Evolutionary conservation across 176 grass and related monocot genomes (phyloP), one percentile per base, ranked within the genome.

Genomic region (Triticum monococcum): DNA sequence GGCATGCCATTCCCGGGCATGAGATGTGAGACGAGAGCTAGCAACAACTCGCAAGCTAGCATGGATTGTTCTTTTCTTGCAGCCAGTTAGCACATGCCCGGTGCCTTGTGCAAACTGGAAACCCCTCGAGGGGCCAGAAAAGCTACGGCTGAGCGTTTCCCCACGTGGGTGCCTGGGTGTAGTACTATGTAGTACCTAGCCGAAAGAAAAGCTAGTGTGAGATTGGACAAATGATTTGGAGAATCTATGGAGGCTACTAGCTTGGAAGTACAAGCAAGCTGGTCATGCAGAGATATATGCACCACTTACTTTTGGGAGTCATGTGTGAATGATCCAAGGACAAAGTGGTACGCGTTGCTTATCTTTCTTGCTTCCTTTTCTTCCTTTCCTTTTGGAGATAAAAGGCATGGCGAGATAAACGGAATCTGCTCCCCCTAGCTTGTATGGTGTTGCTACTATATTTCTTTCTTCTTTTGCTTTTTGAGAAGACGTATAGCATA

Each of bases 91-190:
- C 89, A 79, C 84, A 90, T 83, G 84, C 87, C 36, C 37, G 28
- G 77, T 74, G 80, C 80, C 26, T 54, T 87, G 74, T 22, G 23
- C 78, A 50, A 41, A 91, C 9, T 26, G 43, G 57, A 12, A 64
- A 76, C 30, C 10, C 22, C 66, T 67, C 57, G 1, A 5, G 12
- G 12, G 4, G 14, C 14, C 7, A 14, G 31, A 36, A 64, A 90
- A 90, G 79, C 66, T 59, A 25, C 37, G 89, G 85, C 85, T 9
- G 67, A 7, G 85, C 37, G 68, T 87, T 80, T 18, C 48, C 64
- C 63, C 75, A 91, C 68, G 81, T 87, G 75, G 30, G 12, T 5
- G 77, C 72, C 1, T 75, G 70, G 5, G 3, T 74, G 71, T 18
- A 2, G 45, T 76, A 77, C 45, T 22, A 77, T 77, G 25, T 75